Conservation (phyloP, 2,329 filamentous ascomycete species). For the Furcasterigmium sp. region DNA sequence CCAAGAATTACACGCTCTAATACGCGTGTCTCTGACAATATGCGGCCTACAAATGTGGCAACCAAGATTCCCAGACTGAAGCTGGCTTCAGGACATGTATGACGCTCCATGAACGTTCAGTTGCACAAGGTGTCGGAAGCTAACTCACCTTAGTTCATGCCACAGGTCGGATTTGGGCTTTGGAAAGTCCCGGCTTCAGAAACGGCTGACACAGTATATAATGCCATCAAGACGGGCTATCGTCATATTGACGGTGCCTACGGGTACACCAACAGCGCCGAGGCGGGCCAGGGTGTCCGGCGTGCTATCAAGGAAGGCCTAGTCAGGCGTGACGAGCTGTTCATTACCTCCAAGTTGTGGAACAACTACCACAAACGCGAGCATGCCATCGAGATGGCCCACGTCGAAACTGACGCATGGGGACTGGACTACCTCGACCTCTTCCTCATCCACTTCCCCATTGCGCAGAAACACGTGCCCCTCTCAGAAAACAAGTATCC, state of each 20-base stretch:
- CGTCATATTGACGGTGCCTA: slow-evolving; percentile 47
- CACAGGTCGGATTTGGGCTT: slow-evolving; percentile 33
- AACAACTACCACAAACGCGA: slow-evolving; percentile 67
- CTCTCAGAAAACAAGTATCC: slow-evolving; percentile 32
- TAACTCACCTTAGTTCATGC: slow-evolving; percentile 24
- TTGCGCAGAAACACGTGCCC: slow-evolving; percentile 36
- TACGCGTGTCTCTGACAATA: too few species aligned
- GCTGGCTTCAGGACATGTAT: slow-evolving; percentile 29
- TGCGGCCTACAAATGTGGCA: too few species aligned
- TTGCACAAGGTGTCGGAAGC: too few species aligned
- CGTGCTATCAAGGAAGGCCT: slow-evolving; percentile 50
- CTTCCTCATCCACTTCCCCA: slow-evolving; percentile 62
- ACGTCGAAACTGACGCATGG: slow-evolving; percentile 56
- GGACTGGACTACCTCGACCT: slow-evolving; percentile 64
- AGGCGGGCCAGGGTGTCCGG: slow-evolving; percentile 60
- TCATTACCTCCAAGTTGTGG: slow-evolving; percentile 84
- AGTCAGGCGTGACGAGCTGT: slow-evolving; percentile 70
- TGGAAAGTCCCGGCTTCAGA: slow-evolving; percentile 31
- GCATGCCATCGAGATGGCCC: slow-evolving; percentile 52
- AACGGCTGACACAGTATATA: slow-evolving; percentile 53
- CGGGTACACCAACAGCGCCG: slow-evolving; percentile 60
- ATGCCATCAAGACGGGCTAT: slow-evolving; percentile 48
- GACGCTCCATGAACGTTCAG: slow-evolving; percentile 8
- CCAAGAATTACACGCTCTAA: too few species aligned
- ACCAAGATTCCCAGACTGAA: slow-evolving; percentile 19